Base-by-base conservation (phyloP, 2,329 filamentous ascomycete species). In the Calycina marina region DNA sequence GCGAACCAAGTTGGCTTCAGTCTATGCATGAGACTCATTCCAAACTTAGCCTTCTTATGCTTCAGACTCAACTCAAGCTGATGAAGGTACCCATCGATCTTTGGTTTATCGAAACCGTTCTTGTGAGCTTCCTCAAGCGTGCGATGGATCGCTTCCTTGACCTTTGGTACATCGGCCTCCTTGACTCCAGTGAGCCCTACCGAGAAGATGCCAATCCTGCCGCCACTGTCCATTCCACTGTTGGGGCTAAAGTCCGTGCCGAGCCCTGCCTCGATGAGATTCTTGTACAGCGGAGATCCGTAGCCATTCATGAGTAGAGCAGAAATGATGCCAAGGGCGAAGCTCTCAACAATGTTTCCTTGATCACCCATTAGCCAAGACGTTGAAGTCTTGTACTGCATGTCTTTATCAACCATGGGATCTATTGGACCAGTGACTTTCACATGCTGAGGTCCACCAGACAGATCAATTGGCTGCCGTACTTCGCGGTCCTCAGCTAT, bases 201-300 rank as follows among this genome's bases (percentile, higher is more conserved):
- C 0, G 88, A 93, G 52, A 96, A 92, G 27, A 93, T 79, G 2
- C 80, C 82, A 12, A 70, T 66, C 44, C 72, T 80, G 14, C 73
- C 78, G 16, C 79, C 82, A 32, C 70, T 71, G 51, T 94, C 88
- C 46, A 90, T 92, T 9, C 90, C 90, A 2, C 85, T 83, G 51
- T 98, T 98, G 3, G 90, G 84, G 32, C 84, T 93, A 61, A 85
- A 98, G 47, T 93, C 88, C 0, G 84, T 82, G 14, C 90, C 90
- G 24, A 98, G 68, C 1, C 85, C 86, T 28, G 79, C 74, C 54
- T 96, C 88, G 33, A 98, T 81, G 37, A 98, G 63, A 2, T 79
- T 82, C 39, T 77, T 77, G 54, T 96, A 96, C 35, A 98, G 59
- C 0, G 90, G 90, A 4, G 90, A 94, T 10, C 90, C 88, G 52